A percentile compares a stretch with the other conserved stretches of the same genome.
These are phyloP conservation scores for Hermanozyma aechmeae DNA, from an alignment of 805 yeast species.

Conservation along the genomic window DNA sequence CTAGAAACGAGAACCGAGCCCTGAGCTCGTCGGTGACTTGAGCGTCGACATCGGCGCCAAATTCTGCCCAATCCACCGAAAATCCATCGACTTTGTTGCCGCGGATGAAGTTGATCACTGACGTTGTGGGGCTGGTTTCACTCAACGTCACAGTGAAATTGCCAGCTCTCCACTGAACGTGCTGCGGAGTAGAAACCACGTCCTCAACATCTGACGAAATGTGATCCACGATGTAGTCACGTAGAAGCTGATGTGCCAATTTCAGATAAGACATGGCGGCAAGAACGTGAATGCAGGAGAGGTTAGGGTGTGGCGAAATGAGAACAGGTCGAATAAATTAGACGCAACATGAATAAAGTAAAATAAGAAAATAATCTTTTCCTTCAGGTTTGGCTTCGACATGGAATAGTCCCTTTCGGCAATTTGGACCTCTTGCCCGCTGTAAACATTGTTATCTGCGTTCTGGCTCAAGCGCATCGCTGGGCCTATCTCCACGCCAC, in stretches of 20 bases:
- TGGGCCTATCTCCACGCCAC: too few species aligned
- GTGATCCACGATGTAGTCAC: neutral
- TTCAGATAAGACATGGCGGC: neutral
- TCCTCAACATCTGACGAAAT: neutral
- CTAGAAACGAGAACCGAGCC: too few species aligned
- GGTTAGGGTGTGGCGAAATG: neutral
- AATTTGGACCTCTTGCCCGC: too few species aligned
- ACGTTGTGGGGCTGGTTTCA: neutral
- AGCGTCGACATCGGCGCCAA: neutral
- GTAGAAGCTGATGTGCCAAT: neutral
- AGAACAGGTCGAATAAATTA: neutral
- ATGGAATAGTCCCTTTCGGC: too few species aligned
- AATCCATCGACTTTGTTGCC: neutral
- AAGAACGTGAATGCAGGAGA: neutral
- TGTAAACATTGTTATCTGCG: too few species aligned
- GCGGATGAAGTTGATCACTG: conserved; percentile 1
- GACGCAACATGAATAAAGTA: neutral
- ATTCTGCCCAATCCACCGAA: conserved; percentile 1
- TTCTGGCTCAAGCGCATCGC: too few species aligned
- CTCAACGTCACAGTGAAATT: neutral
- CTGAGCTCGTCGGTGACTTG: too few species aligned
- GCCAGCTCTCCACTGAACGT: conserved; percentile 1
- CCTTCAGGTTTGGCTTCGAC: too few species aligned
- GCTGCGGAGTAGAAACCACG: neutral
- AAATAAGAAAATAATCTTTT: too few species aligned